Base-by-base conservation (phyloP, 176 grass and related monocot species). In the Echinochloa phyllopogon region DNA sequence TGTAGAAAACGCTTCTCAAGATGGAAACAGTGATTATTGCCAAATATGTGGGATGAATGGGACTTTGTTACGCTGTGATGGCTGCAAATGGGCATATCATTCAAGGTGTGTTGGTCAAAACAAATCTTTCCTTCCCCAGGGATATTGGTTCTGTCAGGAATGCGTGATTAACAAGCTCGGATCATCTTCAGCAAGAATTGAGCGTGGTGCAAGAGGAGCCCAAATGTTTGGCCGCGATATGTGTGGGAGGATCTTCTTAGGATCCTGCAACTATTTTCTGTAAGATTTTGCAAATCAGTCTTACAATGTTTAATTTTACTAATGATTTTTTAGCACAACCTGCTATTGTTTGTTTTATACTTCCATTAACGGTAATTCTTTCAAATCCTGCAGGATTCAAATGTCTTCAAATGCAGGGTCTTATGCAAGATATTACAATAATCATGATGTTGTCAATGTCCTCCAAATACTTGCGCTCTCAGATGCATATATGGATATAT, bases 1-100 rank as follows among this genome's bases (percentile, higher is more conserved):
- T 70, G 52, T 55, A 80, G 75, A 85, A 58, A 65, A 89, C 55
- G 83, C 82, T 81, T 88, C 87, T 66, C 75, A 85, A 61, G 93
- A 98, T 90, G 95, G 87, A 24, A 98, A 98, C 65, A 93, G 92
- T 69, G 95, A 98, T 85, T 91, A 93, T 84, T 98, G 96, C 82
- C 66, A 84, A 65, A 85, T 98, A 58, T 98, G 96, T 85, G 93
- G 85, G 83, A 95, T 98, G 96, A 91, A 94, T 88, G 96, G 96
- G 29, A 95, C 93, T 83, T 89, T 98, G 61, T 92, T 98, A 47
- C 92, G 93, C 74, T 98, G 96, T 85, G 93, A 98, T 82, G 87
- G 93, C 42, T 98, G 96, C 68, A 89, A 87, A 24, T 95, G 87
- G 66, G 96, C 96, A 76, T 98, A 98, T 77, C 96, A 98, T 88